Evolutionary conservation across 768 basidiomycete genomes (phyloP).

Genomic region (Holtermannia corniformis): DNA sequence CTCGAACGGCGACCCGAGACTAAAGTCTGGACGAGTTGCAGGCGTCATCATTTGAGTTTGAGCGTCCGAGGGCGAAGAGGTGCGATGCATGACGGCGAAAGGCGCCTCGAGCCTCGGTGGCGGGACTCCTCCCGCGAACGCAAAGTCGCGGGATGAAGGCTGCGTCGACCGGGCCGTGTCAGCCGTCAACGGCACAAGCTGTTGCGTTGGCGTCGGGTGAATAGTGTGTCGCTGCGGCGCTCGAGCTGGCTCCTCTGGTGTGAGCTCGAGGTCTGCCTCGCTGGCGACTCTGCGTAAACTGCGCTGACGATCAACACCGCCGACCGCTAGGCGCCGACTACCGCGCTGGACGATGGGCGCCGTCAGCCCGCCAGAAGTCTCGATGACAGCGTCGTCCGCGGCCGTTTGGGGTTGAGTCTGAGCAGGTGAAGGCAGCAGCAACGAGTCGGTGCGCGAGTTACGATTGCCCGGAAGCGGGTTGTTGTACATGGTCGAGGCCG

Average conservation of each 20-base stretch:
- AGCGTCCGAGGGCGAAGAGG: no score
- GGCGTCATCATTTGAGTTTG: background rate
- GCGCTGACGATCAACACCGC: constrained; percentile 16
- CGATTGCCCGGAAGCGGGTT: constrained; percentile 3
- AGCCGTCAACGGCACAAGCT: background rate
- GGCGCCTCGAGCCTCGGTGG: constrained; percentile 17
- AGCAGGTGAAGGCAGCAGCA: background rate
- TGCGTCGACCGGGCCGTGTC: background rate
- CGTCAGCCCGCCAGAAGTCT: constrained; percentile 29
- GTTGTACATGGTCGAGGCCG: constrained; percentile 21
- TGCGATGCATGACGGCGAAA: background rate
- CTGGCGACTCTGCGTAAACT: constrained; percentile 28
- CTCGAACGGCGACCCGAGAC: no score
- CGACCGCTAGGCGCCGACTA: constrained; percentile 24
- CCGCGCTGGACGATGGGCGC: constrained; percentile 28
- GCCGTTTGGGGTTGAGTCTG: constrained; percentile 7
- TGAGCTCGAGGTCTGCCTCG: constrained; percentile 33
- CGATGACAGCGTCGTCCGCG: constrained; percentile 29
- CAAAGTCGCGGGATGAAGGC: constrained; percentile 30
- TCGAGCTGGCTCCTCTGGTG: constrained; percentile 16
- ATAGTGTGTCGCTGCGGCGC: background rate
- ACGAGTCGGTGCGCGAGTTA: constrained; percentile 7
- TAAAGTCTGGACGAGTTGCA: no score
- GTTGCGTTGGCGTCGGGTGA: background rate
- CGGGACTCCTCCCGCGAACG: constrained; percentile 27